phyloP scores from a whole-genome alignment of 768 basidiomycete genomes.

The Termitomyces heimii region DNA sequence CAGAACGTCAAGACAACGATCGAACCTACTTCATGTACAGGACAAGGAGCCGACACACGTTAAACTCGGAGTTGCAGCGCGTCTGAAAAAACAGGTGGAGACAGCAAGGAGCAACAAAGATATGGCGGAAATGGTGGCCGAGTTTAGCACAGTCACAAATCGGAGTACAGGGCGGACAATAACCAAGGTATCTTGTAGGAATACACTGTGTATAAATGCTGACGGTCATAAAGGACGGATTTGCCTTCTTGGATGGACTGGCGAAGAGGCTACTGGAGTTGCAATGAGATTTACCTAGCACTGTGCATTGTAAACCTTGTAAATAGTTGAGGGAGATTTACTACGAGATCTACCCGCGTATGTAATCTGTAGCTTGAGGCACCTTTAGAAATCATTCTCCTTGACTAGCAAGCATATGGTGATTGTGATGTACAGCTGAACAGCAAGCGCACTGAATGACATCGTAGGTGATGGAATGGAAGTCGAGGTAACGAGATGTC shows the following conservation, averaged over 20 bases:
- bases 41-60: constrained; percentile 42
- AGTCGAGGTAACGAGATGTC: not conserved
- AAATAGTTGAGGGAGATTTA: not conserved
- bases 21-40: constrained; percentile 31
- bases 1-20: constrained; percentile 21
- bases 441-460: not conserved
- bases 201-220: not conserved
- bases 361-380: not conserved
- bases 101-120: constrained; percentile 45
- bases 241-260: constrained; percentile 61
- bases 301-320: not conserved
- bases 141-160: constrained; percentile 67
- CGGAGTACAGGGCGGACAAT: constrained; percentile 63
- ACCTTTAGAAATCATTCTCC: not conserved
- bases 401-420: not conserved
- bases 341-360: constrained; percentile 4
- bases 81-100: constrained; percentile 49
- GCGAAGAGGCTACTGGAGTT: constrained; percentile 45
- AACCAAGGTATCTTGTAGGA: constrained; percentile 46
- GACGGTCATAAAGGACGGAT: constrained; percentile 42
- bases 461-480: not conserved
- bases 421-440: not conserved
- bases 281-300: constrained; percentile 8
- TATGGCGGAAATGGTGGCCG: constrained; percentile 60
- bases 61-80: constrained; percentile 56